Evolutionary conservation across 1,284 basidiomycete species (phyloP).

Genomic region (Tranzscheliella williamsii): DNA sequence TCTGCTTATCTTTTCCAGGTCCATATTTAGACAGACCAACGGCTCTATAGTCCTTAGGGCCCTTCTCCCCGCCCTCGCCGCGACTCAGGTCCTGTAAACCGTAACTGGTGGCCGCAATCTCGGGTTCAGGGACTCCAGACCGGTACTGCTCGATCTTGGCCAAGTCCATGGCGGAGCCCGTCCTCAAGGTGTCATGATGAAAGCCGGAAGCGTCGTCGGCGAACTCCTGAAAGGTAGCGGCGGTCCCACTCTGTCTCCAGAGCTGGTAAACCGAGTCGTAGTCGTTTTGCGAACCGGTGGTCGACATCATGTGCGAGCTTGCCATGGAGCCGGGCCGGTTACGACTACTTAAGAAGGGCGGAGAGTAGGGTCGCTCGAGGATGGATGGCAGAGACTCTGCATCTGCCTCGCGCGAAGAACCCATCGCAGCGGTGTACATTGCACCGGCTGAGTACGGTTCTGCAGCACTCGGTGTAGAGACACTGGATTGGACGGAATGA

Average conservation of each 20-base stretch:
- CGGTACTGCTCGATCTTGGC: conserved; percentile 33
- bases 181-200: conserved; percentile 4
- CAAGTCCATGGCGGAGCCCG: conserved; percentile 6
- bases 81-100: conserved; percentile 2
- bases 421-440: too few relatives aligned
- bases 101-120: neutral
- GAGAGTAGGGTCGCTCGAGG: conserved; percentile 13
- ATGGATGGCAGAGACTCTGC: too few relatives aligned
- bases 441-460: too few relatives aligned
- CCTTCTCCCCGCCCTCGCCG: conserved; percentile 19
- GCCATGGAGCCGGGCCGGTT: conserved; percentile 15
- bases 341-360: conserved; percentile 7
- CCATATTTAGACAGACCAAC: conserved; percentile 38
- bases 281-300: conserved; percentile 22
- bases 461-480: too few relatives aligned
- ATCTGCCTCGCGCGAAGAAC: too few relatives aligned
- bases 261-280: conserved; percentile 47
- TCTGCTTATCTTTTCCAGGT: conserved; percentile 20
- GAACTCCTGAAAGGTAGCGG: conserved; percentile 9
- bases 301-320: conserved; percentile 32
- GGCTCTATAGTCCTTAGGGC: conserved; percentile 34
- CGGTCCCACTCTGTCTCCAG: conserved; percentile 21
- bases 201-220: conserved; percentile 8
- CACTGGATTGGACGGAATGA: too few relatives aligned
- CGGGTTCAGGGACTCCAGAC: conserved; percentile 1